Conservation (phyloP, 2,329 filamentous ascomycete species). For the Metarhizium guizhouense region DNA sequence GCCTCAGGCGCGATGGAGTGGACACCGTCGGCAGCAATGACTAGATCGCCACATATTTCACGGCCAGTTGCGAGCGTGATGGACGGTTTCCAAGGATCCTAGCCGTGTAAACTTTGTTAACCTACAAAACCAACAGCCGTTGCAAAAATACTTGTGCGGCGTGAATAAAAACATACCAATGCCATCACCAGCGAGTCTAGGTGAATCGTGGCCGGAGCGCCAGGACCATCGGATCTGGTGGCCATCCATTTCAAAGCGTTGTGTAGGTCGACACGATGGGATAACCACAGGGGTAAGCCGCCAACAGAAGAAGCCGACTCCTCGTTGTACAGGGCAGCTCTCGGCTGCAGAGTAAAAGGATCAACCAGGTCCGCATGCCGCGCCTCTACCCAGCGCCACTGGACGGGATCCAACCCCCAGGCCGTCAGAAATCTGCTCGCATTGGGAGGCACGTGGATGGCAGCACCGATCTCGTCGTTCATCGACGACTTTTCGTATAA, state of each 20-base stretch:
- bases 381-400: constrained; percentile 17
- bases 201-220: constrained; percentile 16
- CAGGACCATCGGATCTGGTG: constrained; percentile 15
- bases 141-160: neutral
- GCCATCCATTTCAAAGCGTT: constrained; percentile 25
- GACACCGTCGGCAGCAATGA: constrained; percentile 36
- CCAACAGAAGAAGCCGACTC: constrained; percentile 14
- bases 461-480: constrained; percentile 28
- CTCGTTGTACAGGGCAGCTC: constrained; percentile 1
- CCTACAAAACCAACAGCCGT: no score
- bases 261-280: constrained; percentile 32
- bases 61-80: constrained; percentile 21
- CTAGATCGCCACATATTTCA: constrained; percentile 23
- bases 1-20: constrained; percentile 23
- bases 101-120: neutral
- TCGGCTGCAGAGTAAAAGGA: constrained; percentile 17
- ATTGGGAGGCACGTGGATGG: constrained; percentile 29
- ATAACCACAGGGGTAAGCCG: constrained; percentile 24
- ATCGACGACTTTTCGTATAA: constrained; percentile 30
- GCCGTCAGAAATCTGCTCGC: constrained; percentile 23
- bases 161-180: constrained; percentile 15
- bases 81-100: constrained; percentile 17
- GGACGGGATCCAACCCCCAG: constrained; percentile 25
- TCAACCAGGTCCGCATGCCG: constrained; percentile 13
- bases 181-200: constrained; percentile 14